Evolutionary conservation across 192 early-diverging fungal species (phyloP).

Genomic region (Gorgonomyces haynaldii): DNA sequence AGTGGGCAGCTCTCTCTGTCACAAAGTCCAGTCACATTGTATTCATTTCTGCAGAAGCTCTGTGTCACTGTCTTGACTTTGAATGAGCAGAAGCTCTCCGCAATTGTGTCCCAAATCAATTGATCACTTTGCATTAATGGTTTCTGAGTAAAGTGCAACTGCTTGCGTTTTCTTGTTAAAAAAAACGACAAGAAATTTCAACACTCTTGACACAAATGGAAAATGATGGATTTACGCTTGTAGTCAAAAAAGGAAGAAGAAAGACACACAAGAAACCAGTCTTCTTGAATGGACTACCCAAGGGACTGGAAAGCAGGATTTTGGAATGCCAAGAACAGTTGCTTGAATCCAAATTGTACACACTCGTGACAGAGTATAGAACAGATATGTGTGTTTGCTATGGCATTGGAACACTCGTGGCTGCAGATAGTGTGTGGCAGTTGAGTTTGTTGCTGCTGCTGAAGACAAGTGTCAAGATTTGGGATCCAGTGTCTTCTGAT

Average conservation of each 20-base stretch:
- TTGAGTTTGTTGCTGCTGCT: not conserved
- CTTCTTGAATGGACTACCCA: not conserved
- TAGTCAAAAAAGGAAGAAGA: conserved; percentile 1
- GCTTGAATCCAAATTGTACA: not conserved
- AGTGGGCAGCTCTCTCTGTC: conserved; percentile 88
- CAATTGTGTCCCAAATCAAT: conserved; percentile 92
- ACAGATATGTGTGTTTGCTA: not conserved
- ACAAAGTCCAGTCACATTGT: conserved; percentile 95
- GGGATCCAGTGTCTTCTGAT: conserved; percentile 1
- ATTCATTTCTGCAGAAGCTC: conserved; percentile 91
- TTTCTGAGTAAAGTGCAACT: conserved; percentile 3
- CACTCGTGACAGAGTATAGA: not conserved
- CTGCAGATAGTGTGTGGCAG: not conserved
- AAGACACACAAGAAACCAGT: not conserved
- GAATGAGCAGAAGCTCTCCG: conserved; percentile 94
- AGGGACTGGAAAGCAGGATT: too few species aligned
- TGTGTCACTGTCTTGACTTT: conserved; percentile 88
- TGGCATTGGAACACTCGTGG: not conserved
- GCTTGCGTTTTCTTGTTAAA: conserved; percentile 3
- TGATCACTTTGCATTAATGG: conserved; percentile 45
- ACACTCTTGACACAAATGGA: not conserved
- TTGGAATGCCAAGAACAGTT: not conserved
- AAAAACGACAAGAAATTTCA: not conserved
- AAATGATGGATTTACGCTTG: not conserved
- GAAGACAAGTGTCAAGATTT: conserved; percentile 1